Base-by-base conservation (phyloP, 768 basidiomycete species). In the Hemileccinum rubropunctum region DNA sequence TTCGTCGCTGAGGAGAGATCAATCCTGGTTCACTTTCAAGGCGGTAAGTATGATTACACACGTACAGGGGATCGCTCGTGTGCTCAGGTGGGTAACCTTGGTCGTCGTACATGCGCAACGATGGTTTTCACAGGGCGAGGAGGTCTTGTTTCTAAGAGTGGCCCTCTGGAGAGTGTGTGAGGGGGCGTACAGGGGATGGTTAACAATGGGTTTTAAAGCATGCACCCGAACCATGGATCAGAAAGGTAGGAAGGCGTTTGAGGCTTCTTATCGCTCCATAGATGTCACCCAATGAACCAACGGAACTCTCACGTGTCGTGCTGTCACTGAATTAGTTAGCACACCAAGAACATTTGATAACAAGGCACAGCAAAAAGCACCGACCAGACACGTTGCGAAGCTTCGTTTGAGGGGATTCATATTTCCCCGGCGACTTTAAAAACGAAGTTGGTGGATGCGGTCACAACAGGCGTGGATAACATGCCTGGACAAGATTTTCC, bases 11-110 rank as follows among this genome's bases (percentile, higher is more conserved):
- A 33, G n/a, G 17, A 41, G 23, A 18, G 14, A 12, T 30, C 2
- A 30, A 30, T 30, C 28, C 28, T 30, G 28, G 11, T 30, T 8
- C 28, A 12, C 28, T 30, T 2, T 9, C 28, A 30, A 30, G 11
- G 11, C 28, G n/a, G n/a, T n/a, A 28, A 28, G 27, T 30, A 12
- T 30, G 28, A 30, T 30, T n/a, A n/a, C 28, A 30, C 11, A 50
- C 60, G 9, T 53, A 61, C 60, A 56, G 17, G 20, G 56, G 9
- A 48, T 56, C 56, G 3, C 39, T 12, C 0, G 35, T 12, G 27
- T 30, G 13, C 18, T 35, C 47, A 7, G 20, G 27, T 41, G 18
- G 52, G 17, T 45, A 18, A 33, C 12, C 9, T 36, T 18, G 6
- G 39, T 33, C 14, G 28, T 21, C 0, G 35, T 5, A 44, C 59